Percentiles rank a stretch among this genome's conserved stretches.
phyloP scores from a whole-genome alignment of 768 basidiomycete species.

The Termitomyces eurrhizus region DNA sequence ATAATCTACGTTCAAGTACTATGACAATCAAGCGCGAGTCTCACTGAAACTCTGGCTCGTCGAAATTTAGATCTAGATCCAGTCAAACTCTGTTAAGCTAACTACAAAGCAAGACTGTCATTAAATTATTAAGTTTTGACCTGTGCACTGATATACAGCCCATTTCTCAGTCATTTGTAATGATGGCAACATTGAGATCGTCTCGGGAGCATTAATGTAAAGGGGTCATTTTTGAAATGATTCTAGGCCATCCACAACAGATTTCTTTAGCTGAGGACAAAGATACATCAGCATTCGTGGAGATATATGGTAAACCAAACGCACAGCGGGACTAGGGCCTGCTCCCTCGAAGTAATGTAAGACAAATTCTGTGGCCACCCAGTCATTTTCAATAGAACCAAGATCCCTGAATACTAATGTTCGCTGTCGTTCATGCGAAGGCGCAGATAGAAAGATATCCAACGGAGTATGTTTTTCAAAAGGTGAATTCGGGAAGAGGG shows the following conservation, averaged over 20 bases:
- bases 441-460: constrained; percentile 65
- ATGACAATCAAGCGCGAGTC: not conserved
- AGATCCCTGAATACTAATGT: constrained; percentile 66
- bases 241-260: constrained; percentile 39
- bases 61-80: not conserved
- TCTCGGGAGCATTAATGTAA: not conserved
- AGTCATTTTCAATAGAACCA: constrained; percentile 66
- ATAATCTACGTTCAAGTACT: not conserved
- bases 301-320: constrained; percentile 21
- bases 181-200: not conserved
- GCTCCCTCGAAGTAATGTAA: constrained; percentile 71
- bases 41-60: not conserved
- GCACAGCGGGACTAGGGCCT: constrained; percentile 68
- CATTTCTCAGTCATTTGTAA: not conserved
- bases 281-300: not conserved
- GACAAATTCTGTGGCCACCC: constrained; percentile 72
- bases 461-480: constrained; percentile 64
- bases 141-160: not conserved
- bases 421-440: constrained; percentile 47
- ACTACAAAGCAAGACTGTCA: not conserved
- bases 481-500: constrained; percentile 69
- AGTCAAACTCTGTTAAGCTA: not conserved
- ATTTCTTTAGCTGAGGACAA: constrained; percentile 42
- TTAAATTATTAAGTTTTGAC: not conserved
- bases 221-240: constrained; percentile 23